These are phyloP conservation scores for Claviceps sorghi DNA, from an alignment of 2,329 filamentous ascomycete species.

Conservation along the genomic window DNA sequence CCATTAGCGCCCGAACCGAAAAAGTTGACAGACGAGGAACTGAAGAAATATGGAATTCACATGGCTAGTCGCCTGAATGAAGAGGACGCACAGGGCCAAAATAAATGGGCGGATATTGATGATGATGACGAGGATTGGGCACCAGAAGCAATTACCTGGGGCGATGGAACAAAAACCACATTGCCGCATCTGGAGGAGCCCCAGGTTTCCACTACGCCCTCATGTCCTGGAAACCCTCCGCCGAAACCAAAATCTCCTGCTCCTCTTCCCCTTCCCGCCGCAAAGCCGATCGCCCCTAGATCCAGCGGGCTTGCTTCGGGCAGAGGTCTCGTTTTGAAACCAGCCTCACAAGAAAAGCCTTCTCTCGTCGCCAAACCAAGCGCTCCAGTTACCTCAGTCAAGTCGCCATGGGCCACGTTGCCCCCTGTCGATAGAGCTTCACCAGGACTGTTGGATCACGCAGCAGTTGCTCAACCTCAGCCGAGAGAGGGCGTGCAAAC, in stretches of 20 bases:
- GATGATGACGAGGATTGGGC: slow-evolving; percentile 82
- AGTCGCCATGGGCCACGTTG: slow-evolving; percentile 82
- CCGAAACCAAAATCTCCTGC: slow-evolving; percentile 34
- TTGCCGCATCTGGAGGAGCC: slow-evolving; percentile 48
- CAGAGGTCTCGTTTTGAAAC: slow-evolving; percentile 51
- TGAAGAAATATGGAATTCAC: slow-evolving; percentile 77
- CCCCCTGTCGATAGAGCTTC: slow-evolving; percentile 74
- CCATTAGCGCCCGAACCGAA: slow-evolving; percentile 56
- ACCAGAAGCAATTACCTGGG: slow-evolving; percentile 75
- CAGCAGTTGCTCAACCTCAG: slow-evolving; percentile 30
- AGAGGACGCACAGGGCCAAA: slow-evolving; percentile 59
- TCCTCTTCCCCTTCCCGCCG: slow-evolving; percentile 17
- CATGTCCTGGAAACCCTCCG: slow-evolving; percentile 10
- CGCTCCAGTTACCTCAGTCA: slow-evolving; percentile 52
- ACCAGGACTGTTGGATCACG: slow-evolving; percentile 47
- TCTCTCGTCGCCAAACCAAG: slow-evolving; percentile 60
- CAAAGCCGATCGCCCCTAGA: slow-evolving; percentile 28
- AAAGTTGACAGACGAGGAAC: slow-evolving; percentile 74
- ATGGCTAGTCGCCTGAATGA: slow-evolving; percentile 65
- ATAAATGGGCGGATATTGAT: slow-evolving; percentile 82
- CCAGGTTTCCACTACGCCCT: slow-evolving; percentile 13
- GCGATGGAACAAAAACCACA: slow-evolving; percentile 72
- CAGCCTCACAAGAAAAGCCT: slow-evolving; percentile 50
- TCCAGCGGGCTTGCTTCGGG: slow-evolving; percentile 34
- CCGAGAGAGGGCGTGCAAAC: slow-evolving; percentile 39